A percentile compares a stretch with the other conserved stretches of the same genome.
phyloP scores from a whole-genome alignment of 176 grass and related monocot species.

The Avena sativa region DNA sequence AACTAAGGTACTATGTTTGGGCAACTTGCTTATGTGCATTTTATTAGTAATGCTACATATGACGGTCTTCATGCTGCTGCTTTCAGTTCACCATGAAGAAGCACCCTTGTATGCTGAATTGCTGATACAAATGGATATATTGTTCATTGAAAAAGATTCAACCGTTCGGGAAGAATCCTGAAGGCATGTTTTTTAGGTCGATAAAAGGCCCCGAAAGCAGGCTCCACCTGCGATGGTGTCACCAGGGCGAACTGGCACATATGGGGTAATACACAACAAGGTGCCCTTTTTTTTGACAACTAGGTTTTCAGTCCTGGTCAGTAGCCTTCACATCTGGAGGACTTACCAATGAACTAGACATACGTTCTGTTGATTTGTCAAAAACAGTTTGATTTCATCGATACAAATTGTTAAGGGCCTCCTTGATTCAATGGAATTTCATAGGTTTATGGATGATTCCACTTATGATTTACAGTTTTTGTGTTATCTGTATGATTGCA shows the following conservation, averaged over 20 bases:
- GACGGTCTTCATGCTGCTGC: neutral
- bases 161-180: neutral
- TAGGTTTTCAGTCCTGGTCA: neutral
- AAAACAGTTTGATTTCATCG: neutral
- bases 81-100: conserved; percentile 7
- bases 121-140: neutral
- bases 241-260: neutral
- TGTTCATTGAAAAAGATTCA: neutral
- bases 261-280: neutral
- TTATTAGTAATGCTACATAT: neutral
- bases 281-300: neutral
- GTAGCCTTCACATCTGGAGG: neutral
- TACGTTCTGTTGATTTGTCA: neutral
- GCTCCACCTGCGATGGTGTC: neutral
- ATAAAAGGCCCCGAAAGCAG: neutral
- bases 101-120: neutral
- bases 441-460: neutral
- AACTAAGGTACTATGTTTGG: neutral
- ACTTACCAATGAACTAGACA: neutral
- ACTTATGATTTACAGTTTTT: neutral
- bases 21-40: neutral
- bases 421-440: neutral
- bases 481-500: neutral
- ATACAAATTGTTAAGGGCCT: neutral
- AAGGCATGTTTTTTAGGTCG: neutral